A percentile compares a stretch with the other conserved stretches of the same genome.
phyloP scores from a whole-genome alignment of 2,329 filamentous ascomycete species.

The Arachnomyces sp. region DNA sequence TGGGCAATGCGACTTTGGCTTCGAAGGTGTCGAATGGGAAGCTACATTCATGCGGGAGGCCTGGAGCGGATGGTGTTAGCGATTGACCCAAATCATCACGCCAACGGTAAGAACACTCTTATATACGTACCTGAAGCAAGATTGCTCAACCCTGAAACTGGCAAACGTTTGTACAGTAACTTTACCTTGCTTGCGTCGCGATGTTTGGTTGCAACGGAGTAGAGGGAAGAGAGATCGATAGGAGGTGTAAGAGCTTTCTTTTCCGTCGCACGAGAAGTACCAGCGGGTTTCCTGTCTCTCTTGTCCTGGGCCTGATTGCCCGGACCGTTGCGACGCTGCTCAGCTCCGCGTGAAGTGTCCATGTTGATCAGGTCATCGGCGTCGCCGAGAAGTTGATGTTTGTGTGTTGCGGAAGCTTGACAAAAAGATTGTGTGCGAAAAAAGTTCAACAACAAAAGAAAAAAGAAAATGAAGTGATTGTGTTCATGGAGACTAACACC shows the following conservation, averaged over 20 bases:
- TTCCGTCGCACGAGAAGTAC: constrained; percentile 8
- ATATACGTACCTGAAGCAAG: constrained; percentile 46
- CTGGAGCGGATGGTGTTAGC: constrained; percentile 35
- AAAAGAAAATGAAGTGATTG: too few species aligned
- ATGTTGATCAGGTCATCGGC: too few species aligned
- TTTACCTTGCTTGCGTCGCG: constrained; percentile 63
- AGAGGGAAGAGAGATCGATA: constrained; percentile 70
- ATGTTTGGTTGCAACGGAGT: constrained; percentile 59
- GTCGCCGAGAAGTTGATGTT: too few species aligned
- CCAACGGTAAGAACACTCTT: neutral
- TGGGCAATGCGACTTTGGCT: constrained; percentile 64
- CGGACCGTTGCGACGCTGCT: neutral
- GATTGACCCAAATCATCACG: constrained; percentile 1
- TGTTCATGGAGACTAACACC: too few species aligned
- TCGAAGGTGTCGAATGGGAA: constrained; percentile 91
- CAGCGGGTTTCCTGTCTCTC: constrained; percentile 6
- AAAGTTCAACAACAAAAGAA: too few species aligned
- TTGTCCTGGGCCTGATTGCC: neutral
- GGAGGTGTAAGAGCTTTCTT: constrained; percentile 41
- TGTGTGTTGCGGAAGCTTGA: too few species aligned
- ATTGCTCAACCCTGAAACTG: constrained; percentile 53
- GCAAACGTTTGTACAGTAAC: constrained; percentile 76
- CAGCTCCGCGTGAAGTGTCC: too few species aligned
- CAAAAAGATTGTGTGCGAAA: too few species aligned
- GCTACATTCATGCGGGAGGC: constrained; percentile 69